Evolutionary conservation across 805 yeast genomes (phyloP), one percentile per base, ranked within the genome.

Genomic region (Starmerella powellii): DNA sequence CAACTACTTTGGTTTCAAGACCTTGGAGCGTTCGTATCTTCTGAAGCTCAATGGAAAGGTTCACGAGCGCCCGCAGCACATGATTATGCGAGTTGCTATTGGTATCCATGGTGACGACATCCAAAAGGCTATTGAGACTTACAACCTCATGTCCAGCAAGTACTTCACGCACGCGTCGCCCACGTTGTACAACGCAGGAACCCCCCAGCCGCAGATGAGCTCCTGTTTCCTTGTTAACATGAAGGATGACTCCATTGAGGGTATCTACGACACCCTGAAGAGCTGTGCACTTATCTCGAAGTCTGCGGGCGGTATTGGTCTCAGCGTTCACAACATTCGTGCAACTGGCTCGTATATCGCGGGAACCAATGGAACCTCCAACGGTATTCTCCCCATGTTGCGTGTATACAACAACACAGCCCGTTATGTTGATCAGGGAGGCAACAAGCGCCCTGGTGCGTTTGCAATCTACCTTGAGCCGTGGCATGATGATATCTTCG

Each of bases 381-480:
- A 78, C 54, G 98, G 98, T 30, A 65, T 88, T 37, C 79, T 87
- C 32, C 98, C 98, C n/a, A 86, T 88, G 96, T 67, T 88, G 21
- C 76, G 94, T 53, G 97, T 88, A 8, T 88, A 78, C 67, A 88
- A 88, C 67, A 81, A 85, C 64, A 86, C 97, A 20, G 97, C 98
- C 16, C 74, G 95, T 54, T 88, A 87, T 57, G 97, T 88, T 32
- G 97, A 88, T 56, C 98, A 88, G 69, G 98, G 98, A 49, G 97
- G 97, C 42, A 88, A 88, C 65, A 87, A 87, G 63, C 71, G 98
- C 56, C 98, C 98, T 0, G 97, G 97, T 48, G 98, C 98, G 3
- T 82, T 88, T 63, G 95, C 95, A 28, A 64, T 86, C 29, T 88
- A 87, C 63, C 62, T 88, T 29, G 98, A 88, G 64, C 96, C 98